A percentile compares a stretch with the other conserved stretches of the same genome.
These are phyloP conservation scores for Fusarium annulatum DNA, from an alignment of 2,329 filamentous ascomycete species.

Conservation along the genomic window DNA sequence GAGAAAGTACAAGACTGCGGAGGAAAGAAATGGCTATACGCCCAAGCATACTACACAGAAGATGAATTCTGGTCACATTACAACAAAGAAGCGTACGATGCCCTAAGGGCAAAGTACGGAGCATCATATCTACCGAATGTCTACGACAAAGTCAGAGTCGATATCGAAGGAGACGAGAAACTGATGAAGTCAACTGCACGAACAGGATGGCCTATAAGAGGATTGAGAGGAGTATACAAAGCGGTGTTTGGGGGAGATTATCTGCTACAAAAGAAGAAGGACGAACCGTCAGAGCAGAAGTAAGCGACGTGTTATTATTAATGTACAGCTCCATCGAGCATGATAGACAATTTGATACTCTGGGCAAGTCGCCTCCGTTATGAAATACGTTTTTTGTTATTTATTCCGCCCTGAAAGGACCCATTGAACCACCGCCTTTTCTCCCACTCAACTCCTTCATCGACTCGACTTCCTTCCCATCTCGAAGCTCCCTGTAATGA, in stretches of 20 bases:
- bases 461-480: conserved; percentile 36
- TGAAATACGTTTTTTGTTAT: neutral
- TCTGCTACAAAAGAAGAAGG: conserved; percentile 52
- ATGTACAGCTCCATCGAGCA: conserved; percentile 8
- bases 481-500: conserved; percentile 30
- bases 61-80: conserved; percentile 76
- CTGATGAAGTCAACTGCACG: conserved; percentile 49
- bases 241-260: conserved; percentile 60
- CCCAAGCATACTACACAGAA: conserved; percentile 74
- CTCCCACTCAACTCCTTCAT: conserved; percentile 48
- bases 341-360: conserved; percentile 35
- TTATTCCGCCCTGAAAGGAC: conserved; percentile 48
- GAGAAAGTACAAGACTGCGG: conserved; percentile 66
- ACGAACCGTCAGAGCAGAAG: conserved; percentile 9
- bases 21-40: conserved; percentile 78
- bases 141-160: conserved; percentile 74
- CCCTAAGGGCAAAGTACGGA: conserved; percentile 66
- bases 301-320: conserved; percentile 4
- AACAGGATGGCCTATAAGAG: conserved; percentile 55
- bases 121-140: conserved; percentile 71
- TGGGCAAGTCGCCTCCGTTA: conserved; percentile 12
- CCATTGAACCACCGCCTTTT: conserved; percentile 43
- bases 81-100: conserved; percentile 68
- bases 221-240: conserved; percentile 59
- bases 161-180: conserved; percentile 50